Percentiles rank a stretch among this genome's conserved stretches.
These are phyloP conservation scores for Rhodotorula sp. DNA, from an alignment of 1,284 basidiomycete genomes.

Conservation along the genomic window DNA sequence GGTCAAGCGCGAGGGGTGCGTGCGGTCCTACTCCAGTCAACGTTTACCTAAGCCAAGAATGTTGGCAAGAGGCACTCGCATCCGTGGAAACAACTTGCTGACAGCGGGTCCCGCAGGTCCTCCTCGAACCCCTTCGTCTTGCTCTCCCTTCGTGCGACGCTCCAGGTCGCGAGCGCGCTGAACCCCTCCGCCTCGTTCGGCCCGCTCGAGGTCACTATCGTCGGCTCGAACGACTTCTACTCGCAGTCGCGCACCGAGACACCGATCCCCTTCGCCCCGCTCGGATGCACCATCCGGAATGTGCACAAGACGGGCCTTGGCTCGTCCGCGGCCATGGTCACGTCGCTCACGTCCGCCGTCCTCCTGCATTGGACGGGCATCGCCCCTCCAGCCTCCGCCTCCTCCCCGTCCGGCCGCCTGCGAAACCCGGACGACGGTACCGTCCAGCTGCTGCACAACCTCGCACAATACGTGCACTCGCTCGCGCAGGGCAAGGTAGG, in stretches of 20 bases:
- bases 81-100: too few relatives aligned
- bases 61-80: too few relatives aligned
- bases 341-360: conserved; percentile 84
- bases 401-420: not conserved
- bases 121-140: conserved; percentile 83
- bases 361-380: conserved; percentile 65
- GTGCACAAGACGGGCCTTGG: conserved; percentile 99
- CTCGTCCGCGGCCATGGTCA: conserved; percentile 94
- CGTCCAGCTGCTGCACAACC: conserved; percentile 76
- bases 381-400: conserved; percentile 56
- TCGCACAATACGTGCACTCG: conserved; percentile 95
- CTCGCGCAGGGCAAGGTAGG: conserved; percentile 98
- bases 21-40: not conserved
- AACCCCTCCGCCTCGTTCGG: conserved; percentile 24
- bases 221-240: conserved; percentile 97
- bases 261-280: conserved; percentile 67
- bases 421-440: conserved; percentile 52
- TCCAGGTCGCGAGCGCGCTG: conserved; percentile 61
- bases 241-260: conserved; percentile 67
- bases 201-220: conserved; percentile 74
- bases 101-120: conserved; percentile 3
- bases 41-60: too few relatives aligned
- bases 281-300: conserved; percentile 67
- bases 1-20: conserved; percentile 33
- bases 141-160: conserved; percentile 75